These are phyloP conservation scores for Aureobasidium sp. DNA, from an alignment of 2,329 filamentous ascomycete species.

Conservation along the genomic window DNA sequence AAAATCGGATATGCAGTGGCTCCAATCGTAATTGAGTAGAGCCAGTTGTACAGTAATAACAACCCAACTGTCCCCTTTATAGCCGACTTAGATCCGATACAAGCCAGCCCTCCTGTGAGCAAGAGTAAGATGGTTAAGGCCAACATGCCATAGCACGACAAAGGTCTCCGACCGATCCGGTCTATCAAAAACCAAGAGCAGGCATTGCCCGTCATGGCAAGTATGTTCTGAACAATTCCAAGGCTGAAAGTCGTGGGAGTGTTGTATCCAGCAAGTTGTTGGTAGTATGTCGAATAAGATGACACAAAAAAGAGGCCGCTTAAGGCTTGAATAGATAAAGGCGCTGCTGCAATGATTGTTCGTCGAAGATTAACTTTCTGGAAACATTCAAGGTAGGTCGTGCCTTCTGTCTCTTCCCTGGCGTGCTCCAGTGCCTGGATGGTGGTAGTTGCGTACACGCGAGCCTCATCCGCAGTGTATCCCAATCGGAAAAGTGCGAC, in stretches of 20 bases:
- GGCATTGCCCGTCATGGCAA: constrained; percentile 36
- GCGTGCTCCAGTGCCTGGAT: constrained; percentile 31
- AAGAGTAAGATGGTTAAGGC: constrained; percentile 36
- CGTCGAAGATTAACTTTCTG: constrained; percentile 33
- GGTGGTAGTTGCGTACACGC: constrained; percentile 23
- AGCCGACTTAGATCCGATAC: background rate
- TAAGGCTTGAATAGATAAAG: constrained; percentile 32
- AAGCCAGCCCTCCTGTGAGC: constrained; percentile 33
- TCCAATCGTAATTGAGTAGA: constrained; percentile 38
- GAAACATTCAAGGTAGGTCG: constrained; percentile 37
- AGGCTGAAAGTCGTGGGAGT: constrained; percentile 33
- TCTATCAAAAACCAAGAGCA: constrained; percentile 36
- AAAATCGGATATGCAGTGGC: constrained; percentile 35
- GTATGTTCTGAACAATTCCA: constrained; percentile 35
- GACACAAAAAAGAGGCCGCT: constrained; percentile 32
- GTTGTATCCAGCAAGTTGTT: constrained; percentile 37
- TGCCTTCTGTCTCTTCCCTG: constrained; percentile 32
- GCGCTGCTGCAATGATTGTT: constrained; percentile 35
- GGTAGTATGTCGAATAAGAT: constrained; percentile 39
- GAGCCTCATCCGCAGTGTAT: constrained; percentile 19
- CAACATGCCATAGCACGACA: constrained; percentile 33
- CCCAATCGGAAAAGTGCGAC: constrained; percentile 23
- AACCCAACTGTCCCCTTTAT: constrained; percentile 24
- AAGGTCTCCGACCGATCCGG: constrained; percentile 30
- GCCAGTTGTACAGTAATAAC: constrained; percentile 35